A percentile compares a stretch with the other conserved stretches of the same genome.
phyloP scores from a whole-genome alignment of 495 filamentous ascomycete species.

The Geoglossum glabrum region DNA sequence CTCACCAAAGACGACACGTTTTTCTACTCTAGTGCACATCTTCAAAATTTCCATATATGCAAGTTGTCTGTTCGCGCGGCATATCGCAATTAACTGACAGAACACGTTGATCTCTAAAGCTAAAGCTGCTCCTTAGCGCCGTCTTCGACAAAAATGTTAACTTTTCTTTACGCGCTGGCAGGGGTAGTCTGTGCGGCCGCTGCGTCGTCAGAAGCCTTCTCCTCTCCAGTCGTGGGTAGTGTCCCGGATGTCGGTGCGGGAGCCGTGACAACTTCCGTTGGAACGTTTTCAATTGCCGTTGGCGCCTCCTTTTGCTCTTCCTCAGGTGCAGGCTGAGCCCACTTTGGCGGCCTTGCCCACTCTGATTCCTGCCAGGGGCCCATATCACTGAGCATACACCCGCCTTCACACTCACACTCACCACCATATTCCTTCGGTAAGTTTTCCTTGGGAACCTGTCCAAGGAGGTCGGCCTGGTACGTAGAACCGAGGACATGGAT shows the following conservation, averaged over 20 bases:
- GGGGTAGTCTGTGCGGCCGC: not conserved
- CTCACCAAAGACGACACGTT: no score
- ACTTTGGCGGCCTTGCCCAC: conserved; percentile 50
- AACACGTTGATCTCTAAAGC: no score
- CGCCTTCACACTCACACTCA: conserved; percentile 58
- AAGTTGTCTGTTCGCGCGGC: no score
- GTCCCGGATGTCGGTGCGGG: not conserved
- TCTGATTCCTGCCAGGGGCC: conserved; percentile 80
- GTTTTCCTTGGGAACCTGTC: conserved; percentile 78
- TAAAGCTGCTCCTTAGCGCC: no score
- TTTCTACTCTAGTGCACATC: no score
- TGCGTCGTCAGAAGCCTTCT: not conserved
- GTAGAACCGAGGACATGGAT: conserved; percentile 71
- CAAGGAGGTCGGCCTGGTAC: conserved; percentile 67
- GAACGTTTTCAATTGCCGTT: not conserved
- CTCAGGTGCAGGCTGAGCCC: conserved; percentile 23
- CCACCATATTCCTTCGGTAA: conserved; percentile 77
- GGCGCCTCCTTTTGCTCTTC: conserved; percentile 18
- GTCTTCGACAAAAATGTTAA: no score
- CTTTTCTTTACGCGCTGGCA: not conserved
- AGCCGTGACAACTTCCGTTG: not conserved
- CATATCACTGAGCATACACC: conserved; percentile 70
- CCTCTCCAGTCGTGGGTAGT: not conserved
- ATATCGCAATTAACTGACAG: no score
- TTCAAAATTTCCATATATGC: no score